Evolutionary conservation across 306 rosid species (phyloP).

Genomic region (Trifolium repens): DNA sequence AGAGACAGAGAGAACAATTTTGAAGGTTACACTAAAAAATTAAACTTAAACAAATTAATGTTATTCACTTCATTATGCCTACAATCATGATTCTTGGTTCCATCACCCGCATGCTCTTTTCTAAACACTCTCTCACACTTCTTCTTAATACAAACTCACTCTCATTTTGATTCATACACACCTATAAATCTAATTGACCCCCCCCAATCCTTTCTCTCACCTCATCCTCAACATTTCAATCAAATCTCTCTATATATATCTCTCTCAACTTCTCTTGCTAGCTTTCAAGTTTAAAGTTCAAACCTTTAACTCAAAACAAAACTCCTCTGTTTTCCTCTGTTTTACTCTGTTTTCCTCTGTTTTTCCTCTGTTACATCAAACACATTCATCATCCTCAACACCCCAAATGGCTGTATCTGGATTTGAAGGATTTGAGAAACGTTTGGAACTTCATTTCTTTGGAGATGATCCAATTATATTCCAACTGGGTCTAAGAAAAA

Average conservation of each 20-base stretch:
- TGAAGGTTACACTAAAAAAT: conserved; percentile 42
- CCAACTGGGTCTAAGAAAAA: conserved; percentile 67
- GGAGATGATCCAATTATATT: conserved; percentile 64
- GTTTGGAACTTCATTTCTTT: conserved; percentile 90
- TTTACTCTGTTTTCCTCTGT: neutral
- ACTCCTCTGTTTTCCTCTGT: conserved; percentile 50
- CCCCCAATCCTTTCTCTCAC: conserved; percentile 67
- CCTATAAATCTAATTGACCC: conserved; percentile 76
- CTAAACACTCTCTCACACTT: conserved; percentile 44
- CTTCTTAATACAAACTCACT: conserved; percentile 37
- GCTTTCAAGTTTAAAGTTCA: neutral
- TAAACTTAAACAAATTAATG: conserved; percentile 43
- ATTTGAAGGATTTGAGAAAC: conserved; percentile 93
- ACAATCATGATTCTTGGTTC: conserved; percentile 96
- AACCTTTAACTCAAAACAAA: conserved; percentile 3
- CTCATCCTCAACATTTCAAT: conserved; percentile 40
- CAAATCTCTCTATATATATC: conserved; percentile 30
- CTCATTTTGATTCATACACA: conserved; percentile 45
- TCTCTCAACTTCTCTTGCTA: neutral
- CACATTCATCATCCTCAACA: neutral
- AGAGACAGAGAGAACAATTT: conserved; percentile 36
- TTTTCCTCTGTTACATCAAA: conserved; percentile 1
- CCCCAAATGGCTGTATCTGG: conserved; percentile 80
- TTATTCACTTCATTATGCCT: conserved; percentile 91
- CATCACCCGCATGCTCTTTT: conserved; percentile 94